phyloP scores from a whole-genome alignment of 352 stramenopile species.

The Phytopythium cucurbitacearum region DNA sequence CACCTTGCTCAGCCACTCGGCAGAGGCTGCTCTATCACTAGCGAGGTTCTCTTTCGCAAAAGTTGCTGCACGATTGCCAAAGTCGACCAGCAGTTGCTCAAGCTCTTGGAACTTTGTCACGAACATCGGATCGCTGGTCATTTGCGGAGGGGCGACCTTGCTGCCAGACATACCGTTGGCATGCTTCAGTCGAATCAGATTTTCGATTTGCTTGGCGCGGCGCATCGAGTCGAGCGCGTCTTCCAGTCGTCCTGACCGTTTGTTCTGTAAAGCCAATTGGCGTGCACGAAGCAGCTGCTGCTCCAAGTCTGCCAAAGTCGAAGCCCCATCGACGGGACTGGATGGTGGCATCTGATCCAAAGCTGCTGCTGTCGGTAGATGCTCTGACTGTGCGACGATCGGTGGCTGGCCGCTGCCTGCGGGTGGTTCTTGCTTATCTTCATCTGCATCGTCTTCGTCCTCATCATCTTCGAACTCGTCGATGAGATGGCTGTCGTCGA shows the following conservation, averaged over 20 bases:
- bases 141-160: no score
- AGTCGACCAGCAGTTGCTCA: conserved; percentile 59
- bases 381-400: no score
- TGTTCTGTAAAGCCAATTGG: conserved; percentile 39
- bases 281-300: conserved; percentile 43
- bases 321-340: no score
- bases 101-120: conserved; percentile 47
- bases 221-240: conserved; percentile 61
- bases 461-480: conserved; percentile 17
- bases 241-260: conserved; percentile 50
- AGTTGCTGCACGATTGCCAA: conserved; percentile 47
- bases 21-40: conserved; percentile 40
- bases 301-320: background rate
- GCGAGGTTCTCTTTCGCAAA: conserved; percentile 50
- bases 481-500: no score
- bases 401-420: no score
- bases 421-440: conserved; percentile 1
- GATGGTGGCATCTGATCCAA: no score
- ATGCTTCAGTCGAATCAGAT: conserved; percentile 49
- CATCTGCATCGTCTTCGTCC: conserved; percentile 34
- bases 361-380: no score
- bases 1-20: conserved; percentile 58
- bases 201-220: conserved; percentile 68
- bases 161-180: background rate
- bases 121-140: conserved; percentile 7